Conservation (phyloP, 192 early-diverging fungal species). For the Lunasporangiospora selenospora region DNA sequence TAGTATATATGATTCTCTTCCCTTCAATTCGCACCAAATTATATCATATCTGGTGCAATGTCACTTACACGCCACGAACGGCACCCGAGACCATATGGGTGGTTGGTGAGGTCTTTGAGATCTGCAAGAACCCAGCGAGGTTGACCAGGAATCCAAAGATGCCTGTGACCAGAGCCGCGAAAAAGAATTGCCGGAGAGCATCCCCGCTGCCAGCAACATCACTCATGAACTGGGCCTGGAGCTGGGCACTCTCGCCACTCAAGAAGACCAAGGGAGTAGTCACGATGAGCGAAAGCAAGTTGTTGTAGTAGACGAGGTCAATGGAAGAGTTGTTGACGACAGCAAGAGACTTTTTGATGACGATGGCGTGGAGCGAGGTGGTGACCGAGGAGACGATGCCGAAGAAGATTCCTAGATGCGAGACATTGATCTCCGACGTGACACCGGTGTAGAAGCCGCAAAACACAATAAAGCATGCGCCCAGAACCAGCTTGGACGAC, state of each 20-base stretch:
- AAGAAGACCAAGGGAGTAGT: constrained; percentile 58
- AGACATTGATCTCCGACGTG: constrained; percentile 28
- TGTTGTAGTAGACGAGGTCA: constrained; percentile 69
- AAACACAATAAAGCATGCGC: constrained; percentile 55
- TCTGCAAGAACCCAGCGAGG: constrained; percentile 68
- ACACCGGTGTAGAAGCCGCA: constrained; percentile 62
- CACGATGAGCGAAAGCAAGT: constrained; percentile 50
- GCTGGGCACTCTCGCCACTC: constrained; percentile 44
- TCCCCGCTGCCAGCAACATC: constrained; percentile 10
- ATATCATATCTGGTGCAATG: no score
- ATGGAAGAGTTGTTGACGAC: constrained; percentile 58
- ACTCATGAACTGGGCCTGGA: no score
- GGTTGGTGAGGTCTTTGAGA: constrained; percentile 66
- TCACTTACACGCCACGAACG: constrained; percentile 68
- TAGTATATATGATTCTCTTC: no score
- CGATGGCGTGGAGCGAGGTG: constrained; percentile 66
- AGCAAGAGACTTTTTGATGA: constrained; percentile 59
- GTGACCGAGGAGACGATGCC: constrained; percentile 58
- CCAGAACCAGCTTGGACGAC: constrained; percentile 37
- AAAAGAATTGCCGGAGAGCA: constrained; percentile 23
- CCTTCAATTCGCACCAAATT: no score
- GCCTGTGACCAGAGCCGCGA: constrained; percentile 51
- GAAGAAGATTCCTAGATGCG: constrained; percentile 50
- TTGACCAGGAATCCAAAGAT: constrained; percentile 68
- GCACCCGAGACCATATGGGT: constrained; percentile 66